Conservation (phyloP, 306 rosid genomes). For the Sesbania bispinosa region DNA sequence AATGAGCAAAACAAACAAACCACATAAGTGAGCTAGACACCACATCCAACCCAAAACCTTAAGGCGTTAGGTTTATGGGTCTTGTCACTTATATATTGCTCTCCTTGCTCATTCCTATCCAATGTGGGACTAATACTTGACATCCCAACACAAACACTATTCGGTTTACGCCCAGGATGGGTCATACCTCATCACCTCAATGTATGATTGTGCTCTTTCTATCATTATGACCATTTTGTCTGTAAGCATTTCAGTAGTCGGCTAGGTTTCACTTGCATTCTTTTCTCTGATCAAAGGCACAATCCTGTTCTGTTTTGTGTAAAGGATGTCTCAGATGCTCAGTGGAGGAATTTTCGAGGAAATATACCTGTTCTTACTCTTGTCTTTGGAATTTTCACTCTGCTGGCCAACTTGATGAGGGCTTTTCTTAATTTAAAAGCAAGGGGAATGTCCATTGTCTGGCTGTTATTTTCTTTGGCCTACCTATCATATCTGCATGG, state of each 20-base stretch:
- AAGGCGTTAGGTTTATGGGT: too few relatives aligned
- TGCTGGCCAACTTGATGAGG: slow-evolving; percentile 51
- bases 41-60: too few relatives aligned
- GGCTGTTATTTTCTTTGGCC: slow-evolving; percentile 69
- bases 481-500: slow-evolving; percentile 88
- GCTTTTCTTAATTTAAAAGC: slow-evolving; percentile 49
- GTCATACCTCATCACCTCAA: slow-evolving; percentile 54
- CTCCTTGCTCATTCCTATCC: too few relatives aligned
- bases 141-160: too few relatives aligned
- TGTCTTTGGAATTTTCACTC: slow-evolving; percentile 59
- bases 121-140: too few relatives aligned
- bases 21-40: too few relatives aligned
- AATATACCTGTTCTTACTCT: slow-evolving; percentile 69
- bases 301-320: slow-evolving; percentile 19
- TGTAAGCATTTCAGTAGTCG: slow-evolving; percentile 12
- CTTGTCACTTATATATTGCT: too few relatives aligned
- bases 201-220: slow-evolving; percentile 35
- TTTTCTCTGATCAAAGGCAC: slow-evolving; percentile 18
- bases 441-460: slow-evolving; percentile 74
- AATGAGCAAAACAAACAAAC: too few relatives aligned
- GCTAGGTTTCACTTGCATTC: background rate
- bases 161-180: slow-evolving; percentile 78
- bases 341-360: slow-evolving; percentile 88
- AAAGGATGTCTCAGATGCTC: slow-evolving; percentile 92
- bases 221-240: slow-evolving; percentile 2